Evolutionary conservation across 2,329 filamentous ascomycete species (phyloP).

Genomic region (Calonectria pteridis): DNA sequence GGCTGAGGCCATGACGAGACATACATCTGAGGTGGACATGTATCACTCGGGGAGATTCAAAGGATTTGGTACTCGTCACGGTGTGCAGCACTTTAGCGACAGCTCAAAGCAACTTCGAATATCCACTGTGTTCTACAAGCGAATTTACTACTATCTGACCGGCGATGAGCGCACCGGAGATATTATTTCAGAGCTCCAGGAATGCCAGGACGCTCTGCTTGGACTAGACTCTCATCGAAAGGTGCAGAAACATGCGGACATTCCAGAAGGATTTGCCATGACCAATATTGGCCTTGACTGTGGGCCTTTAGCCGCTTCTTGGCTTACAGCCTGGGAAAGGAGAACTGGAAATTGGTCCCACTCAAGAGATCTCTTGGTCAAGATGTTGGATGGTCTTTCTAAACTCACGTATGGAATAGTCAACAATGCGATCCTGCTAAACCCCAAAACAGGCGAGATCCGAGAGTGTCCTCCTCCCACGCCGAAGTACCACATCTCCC

Average conservation of each 20-base stretch:
- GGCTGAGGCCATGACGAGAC: slow-evolving; percentile 68
- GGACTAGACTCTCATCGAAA: slow-evolving; percentile 34
- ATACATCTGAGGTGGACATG: slow-evolving; percentile 71
- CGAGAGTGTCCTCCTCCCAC: slow-evolving; percentile 34
- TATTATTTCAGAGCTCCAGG: slow-evolving; percentile 26
- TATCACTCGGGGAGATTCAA: slow-evolving; percentile 70
- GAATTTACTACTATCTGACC: slow-evolving; percentile 68
- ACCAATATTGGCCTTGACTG: slow-evolving; percentile 36
- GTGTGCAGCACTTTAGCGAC: slow-evolving; percentile 72
- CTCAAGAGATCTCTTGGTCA: slow-evolving; percentile 26
- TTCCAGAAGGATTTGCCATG: slow-evolving; percentile 34
- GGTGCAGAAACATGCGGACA: slow-evolving; percentile 29
- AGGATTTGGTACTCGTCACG: slow-evolving; percentile 72
- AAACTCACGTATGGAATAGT: slow-evolving; percentile 25
- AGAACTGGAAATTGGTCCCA: slow-evolving; percentile 20
- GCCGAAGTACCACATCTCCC: slow-evolving; percentile 27
- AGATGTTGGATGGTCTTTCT: slow-evolving; percentile 25
- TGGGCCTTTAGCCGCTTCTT: slow-evolving; percentile 30
- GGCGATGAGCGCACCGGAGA: slow-evolving; percentile 70
- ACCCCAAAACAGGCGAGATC: slow-evolving; percentile 33
- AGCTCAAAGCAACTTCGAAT: slow-evolving; percentile 73
- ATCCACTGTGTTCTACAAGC: slow-evolving; percentile 47
- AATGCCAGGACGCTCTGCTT: slow-evolving; percentile 27
- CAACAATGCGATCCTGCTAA: slow-evolving; percentile 34
- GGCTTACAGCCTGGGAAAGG: slow-evolving; percentile 37